Base-by-base conservation (phyloP, 768 basidiomycete genomes). In the Tricholoma furcatifolium region DNA sequence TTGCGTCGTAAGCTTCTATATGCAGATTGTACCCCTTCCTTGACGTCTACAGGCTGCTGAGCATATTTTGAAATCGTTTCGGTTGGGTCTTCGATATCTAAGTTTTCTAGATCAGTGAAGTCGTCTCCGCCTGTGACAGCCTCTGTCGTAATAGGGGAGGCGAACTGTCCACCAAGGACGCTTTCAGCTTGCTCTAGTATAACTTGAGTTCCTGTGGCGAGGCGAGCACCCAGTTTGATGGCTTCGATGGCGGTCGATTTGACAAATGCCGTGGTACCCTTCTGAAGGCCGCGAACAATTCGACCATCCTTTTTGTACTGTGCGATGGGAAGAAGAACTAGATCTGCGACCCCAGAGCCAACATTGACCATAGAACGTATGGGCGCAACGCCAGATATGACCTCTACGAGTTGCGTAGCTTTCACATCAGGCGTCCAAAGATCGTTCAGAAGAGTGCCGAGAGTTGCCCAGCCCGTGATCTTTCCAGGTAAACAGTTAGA, bases 391-490 rank as follows among this genome's bases (percentile, higher is more conserved):
- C 97, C 97, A 20, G 95, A 95, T 48, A 99, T 91, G 45, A 99
- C 91, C 58, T 98, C 96, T 14, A 92, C 92, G 10, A 99, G 81
- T 65, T 99, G 97, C 8, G 97, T 98, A 11, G 97, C 94, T 68
- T 98, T 98, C 47, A 99, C 97, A 67, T 99, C 97, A 4, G 97
- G 97, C 0, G 97, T 98, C 97, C 97, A 99, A 21, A 98, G 74
- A 63, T 98, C 96, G 60, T 98, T 97, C n/a, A 99, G 74, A 40
- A 91, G 80, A 59, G 94, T 90, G 57, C 92, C 93, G 30, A 98
- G 74, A 41, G 85, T 83, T 8, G 89, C 75, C 91, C 93, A 94
- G n/a, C 95, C 95, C 14, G 90, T 88, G 41, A 98, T 81, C 96
- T 98, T 62, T 1, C 50, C n/a, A 36, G 2, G 61, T n/a, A 46